A percentile compares a stretch with the other conserved stretches of the same genome.
Conservation (phyloP, 441 rosid species). For the Dalechampia spathulata region DNA sequence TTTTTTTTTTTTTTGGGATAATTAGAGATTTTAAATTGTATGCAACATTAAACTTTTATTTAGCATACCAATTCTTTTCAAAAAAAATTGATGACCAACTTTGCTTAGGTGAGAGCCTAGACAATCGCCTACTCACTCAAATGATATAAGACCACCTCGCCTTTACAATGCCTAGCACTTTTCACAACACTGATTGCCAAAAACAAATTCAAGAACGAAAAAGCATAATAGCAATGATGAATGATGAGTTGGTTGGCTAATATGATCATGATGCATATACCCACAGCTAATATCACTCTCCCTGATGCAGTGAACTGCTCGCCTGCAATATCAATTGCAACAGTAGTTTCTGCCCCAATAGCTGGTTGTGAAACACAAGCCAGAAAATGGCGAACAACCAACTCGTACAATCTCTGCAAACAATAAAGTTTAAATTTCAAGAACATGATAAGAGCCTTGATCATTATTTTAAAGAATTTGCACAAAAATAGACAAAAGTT, state of each 20-base stretch:
- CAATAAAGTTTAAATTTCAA: slow-evolving; percentile 10
- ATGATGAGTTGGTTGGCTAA: too few species aligned
- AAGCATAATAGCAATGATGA: not conserved
- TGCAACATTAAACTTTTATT: too few species aligned
- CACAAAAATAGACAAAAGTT: too few species aligned
- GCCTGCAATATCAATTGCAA: slow-evolving; percentile 91
- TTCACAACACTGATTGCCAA: too few species aligned
- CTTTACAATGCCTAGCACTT: too few species aligned
- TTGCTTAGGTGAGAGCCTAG: too few species aligned
- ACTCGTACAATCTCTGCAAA: slow-evolving; percentile 75
- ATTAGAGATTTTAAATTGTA: too few species aligned
- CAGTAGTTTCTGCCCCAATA: slow-evolving; percentile 88
- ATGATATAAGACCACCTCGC: too few species aligned
- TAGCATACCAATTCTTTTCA: too few species aligned
- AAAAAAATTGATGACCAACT: too few species aligned
- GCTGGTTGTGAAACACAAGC: slow-evolving; percentile 99
- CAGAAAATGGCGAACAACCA: slow-evolving; percentile 93
- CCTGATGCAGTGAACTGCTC: slow-evolving; percentile 84
- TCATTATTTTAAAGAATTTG: slow-evolving; percentile 1
- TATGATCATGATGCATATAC: slow-evolving; percentile 24
- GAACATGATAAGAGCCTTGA: slow-evolving; percentile 3
- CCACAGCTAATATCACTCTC: slow-evolving; percentile 80
- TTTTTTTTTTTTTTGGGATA: too few species aligned
- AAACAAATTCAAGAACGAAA: not conserved
- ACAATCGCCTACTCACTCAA: too few species aligned